Base-by-base conservation (phyloP, 306 rosid species). In the Carpinus fangiana region DNA sequence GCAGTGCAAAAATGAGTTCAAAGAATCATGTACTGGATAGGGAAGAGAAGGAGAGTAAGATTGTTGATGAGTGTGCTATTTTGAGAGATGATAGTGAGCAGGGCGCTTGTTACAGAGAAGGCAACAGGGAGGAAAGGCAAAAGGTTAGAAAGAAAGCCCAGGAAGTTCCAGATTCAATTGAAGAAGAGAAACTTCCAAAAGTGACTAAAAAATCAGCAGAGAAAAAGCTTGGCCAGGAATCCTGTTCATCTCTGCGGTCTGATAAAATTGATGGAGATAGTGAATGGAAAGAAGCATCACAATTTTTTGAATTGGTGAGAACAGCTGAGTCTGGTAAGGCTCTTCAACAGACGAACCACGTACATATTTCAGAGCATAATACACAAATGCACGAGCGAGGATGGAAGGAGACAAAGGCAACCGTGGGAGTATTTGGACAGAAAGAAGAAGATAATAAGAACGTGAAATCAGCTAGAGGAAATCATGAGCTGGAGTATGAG, bases 221-320 rank as follows among this genome's bases (percentile, higher is more conserved):
- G 75, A 87, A 85, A 81, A 83, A 78, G 80, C 76, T 38, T 28
- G 71, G 66, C 70, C 84, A 82, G 76, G 91, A 83, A 54, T 83
- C 85, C 67, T 72, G 82, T 78, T 88, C 90, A 75, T 83, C 88
- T 31, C 89, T 84, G 61, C 90, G 83, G 80, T 89, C 88, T 28
- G 86, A 77, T 57, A 83, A 82, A 60, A 82, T 87, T 75, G 86
- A 77, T 78, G 85, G 79, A 74, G 83, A 83, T 75, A 88, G 87
- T 56, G 85, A 82, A 79, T 90, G 93, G 98, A 92, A 89, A 83
- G 97, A 91, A 83, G 99, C 80, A 81, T 83, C 90, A 16, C 90
- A 88, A 17, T 90, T 89, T 90, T 88, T 93, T 78, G 98, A 93
- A 84, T 85, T 95, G 91, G 92, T 83, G 56, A 90, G 97, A 85